These are phyloP conservation scores for Coelastrella sp. DNA, from an alignment of 139 green algal genomes.

Conservation along the genomic window DNA sequence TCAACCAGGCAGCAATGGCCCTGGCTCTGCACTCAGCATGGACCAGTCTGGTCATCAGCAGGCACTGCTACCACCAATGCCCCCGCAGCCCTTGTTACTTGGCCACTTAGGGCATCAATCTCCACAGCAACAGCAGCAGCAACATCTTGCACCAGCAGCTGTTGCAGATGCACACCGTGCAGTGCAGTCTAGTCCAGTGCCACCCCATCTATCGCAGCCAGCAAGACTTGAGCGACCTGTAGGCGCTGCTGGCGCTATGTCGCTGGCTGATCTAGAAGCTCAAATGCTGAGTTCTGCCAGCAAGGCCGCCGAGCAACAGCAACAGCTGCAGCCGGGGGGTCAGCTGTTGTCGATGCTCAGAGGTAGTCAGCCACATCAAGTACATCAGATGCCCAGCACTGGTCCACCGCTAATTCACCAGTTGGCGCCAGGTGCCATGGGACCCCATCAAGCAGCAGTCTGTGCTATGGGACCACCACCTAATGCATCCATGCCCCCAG, in stretches of 20 bases:
- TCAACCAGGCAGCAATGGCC: background rate
- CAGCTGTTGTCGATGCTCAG: constrained; percentile 40
- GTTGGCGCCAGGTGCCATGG: background rate
- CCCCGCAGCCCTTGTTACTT: background rate
- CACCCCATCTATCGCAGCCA: background rate
- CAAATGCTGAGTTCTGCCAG: constrained; percentile 54
- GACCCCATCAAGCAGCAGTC: too few relatives aligned
- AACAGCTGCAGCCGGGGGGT: constrained; percentile 6
- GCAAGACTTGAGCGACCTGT: background rate
- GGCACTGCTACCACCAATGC: constrained; percentile 10
- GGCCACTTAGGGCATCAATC: background rate
- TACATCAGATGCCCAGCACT: background rate
- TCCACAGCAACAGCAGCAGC: constrained; percentile 31
- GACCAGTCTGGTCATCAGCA: background rate
- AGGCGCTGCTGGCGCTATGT: constrained; percentile 29
- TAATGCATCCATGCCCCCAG: too few relatives aligned
- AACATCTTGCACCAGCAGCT: background rate
- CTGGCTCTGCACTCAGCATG: background rate
- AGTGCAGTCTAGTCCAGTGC: background rate
- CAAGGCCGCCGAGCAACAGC: constrained; percentile 8
- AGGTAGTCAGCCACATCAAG: constrained; percentile 17
- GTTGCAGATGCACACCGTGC: background rate
- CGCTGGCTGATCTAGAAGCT: constrained; percentile 59
- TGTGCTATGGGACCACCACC: too few relatives aligned
- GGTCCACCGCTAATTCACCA: background rate